Evolutionary conservation across 1,284 basidiomycete genomes (phyloP), one percentile per base, ranked within the genome.

Genomic region (Trichosporon ovoides): DNA sequence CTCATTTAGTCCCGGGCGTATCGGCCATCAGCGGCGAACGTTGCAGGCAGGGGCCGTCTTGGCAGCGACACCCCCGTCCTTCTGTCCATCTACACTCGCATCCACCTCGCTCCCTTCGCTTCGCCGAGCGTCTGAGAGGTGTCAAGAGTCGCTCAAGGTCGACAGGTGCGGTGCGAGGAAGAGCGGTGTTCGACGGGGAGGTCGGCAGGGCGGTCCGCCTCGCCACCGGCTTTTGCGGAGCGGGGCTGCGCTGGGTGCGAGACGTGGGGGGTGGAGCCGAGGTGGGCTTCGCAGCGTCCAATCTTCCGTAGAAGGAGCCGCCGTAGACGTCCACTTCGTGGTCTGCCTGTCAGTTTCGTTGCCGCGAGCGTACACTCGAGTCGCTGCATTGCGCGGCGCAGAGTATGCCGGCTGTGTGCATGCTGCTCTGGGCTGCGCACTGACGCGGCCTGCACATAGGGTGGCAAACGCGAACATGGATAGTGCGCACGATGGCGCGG

Each of bases 401-500:
- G 28, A 31, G 28, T 31, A 9, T 31, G 28, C 28, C 28, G 24
- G 22, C 43, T 31, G 43, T 24, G 28, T 13, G 19, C 24, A 22
- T 31, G 43, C 43, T 37, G 24, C 16, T n/a, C 43, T 31, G 28
- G 28, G 28, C 24, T 28, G 22, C 22, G 40, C 40, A 28, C 40
- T 24, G 12, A 10, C 40, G 9, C 14, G 12, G 22, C 40, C 43
- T 48, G 43, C 43, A 48, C 22, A 48, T 28, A 48, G 43, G 43
- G 43, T 48, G 43, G 43, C 43, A 48, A 48, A 48, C 22, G 24
- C 16, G 43, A 48, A 48, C 22, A 48, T 48, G 43, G 43, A 48
- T 48, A n/a, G 43, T 16, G 43, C 24, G n/a, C 43, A 28, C 22
- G 11, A 31, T 16, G 22, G 43, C 43, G 13, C 43, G 43, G 28